phyloP scores from a whole-genome alignment of 768 basidiomycete species.

The Lactarius akahatsu region DNA sequence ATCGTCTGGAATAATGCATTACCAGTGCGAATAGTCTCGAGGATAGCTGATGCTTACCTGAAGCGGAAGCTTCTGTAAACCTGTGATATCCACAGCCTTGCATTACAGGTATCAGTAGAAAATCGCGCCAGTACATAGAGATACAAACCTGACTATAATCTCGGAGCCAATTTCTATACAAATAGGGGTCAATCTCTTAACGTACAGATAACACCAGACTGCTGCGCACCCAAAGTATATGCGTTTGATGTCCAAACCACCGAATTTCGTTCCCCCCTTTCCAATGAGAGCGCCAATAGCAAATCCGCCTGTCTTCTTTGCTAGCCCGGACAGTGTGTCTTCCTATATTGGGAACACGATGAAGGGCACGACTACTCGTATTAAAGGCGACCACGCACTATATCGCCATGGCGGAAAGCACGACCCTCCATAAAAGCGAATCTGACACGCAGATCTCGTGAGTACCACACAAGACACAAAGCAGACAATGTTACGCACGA shows the following conservation, averaged over 20 bases:
- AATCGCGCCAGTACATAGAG: not conserved
- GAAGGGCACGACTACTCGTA: conserved; percentile 10
- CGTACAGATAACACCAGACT: not conserved
- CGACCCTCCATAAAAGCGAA: conserved; percentile 85
- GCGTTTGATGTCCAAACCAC: conserved; percentile 77
- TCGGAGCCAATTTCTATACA: conserved; percentile 74
- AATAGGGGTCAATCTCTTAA: conserved; percentile 1
- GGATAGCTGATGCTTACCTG: conserved; percentile 46
- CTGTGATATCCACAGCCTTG: conserved; percentile 81
- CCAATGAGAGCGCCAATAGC: conserved; percentile 55
- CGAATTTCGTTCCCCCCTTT: conserved; percentile 65
- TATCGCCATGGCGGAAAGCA: conserved; percentile 89
- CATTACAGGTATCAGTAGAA: not conserved
- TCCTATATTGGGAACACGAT: conserved; percentile 49
- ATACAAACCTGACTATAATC: conserved; percentile 73
- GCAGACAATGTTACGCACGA: conserved; percentile 16
- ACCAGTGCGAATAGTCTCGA: conserved; percentile 2
- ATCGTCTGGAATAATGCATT: conserved; percentile 56
- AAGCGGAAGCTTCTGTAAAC: conserved; percentile 67
- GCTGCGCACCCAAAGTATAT: conserved; percentile 71
- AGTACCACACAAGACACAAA: not conserved
- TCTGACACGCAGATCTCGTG: conserved; percentile 36
- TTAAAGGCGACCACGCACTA: conserved; percentile 41
- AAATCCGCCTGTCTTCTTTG: conserved; percentile 60
- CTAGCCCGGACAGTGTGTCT: conserved; percentile 60